Evolutionary conservation across 805 yeast species (phyloP).

Genomic region (Suhomyces kilbournensis): DNA sequence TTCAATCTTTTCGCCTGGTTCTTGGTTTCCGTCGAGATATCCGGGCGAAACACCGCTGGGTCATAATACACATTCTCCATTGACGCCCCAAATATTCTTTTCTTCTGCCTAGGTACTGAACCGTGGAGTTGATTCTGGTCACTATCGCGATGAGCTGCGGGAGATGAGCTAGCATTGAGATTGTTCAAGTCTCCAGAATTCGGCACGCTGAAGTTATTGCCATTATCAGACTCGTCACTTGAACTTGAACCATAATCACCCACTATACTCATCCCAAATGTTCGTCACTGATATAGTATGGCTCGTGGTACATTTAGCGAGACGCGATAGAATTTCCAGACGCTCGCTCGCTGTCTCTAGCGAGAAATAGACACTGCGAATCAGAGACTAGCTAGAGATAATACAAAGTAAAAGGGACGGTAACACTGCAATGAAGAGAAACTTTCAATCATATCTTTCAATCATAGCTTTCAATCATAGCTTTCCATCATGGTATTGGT

Average conservation of each 20-base stretch:
- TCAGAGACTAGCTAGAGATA: no score
- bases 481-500: no score
- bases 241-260: slow-evolving; percentile 30
- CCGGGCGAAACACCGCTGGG: background rate
- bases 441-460: no score
- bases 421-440: no score
- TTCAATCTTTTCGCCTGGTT: slow-evolving; percentile 27
- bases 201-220: background rate
- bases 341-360: no score
- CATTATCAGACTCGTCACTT: slow-evolving; percentile 12
- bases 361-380: no score
- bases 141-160: background rate
- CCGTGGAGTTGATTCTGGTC: background rate
- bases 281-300: no score
- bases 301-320: background rate
- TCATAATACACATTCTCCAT: slow-evolving; percentile 39
- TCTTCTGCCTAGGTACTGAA: background rate
- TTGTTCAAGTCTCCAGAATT: background rate
- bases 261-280: slow-evolving; percentile 1
- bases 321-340: no score
- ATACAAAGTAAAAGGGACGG: no score
- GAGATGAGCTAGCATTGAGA: background rate
- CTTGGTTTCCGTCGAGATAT: background rate
- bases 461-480: no score
- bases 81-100: slow-evolving; percentile 29